Evolutionary conservation across 1,284 basidiomycete genomes (phyloP).

Genomic region (Tausonia pullulans): DNA sequence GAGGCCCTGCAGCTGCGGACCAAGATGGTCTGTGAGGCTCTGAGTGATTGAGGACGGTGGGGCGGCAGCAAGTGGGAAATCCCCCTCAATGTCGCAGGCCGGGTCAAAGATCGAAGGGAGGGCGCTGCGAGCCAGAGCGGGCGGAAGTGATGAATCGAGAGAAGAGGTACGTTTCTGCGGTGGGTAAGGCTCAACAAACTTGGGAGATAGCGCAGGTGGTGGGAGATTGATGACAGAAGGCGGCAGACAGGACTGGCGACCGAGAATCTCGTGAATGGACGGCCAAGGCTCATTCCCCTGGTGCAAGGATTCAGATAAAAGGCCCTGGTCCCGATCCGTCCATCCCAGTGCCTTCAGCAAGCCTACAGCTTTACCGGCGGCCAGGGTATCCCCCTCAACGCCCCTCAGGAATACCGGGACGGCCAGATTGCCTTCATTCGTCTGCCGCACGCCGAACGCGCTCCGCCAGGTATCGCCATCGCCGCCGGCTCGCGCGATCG

Average conservation of each 20-base stretch:
- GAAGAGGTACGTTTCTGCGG: neutral
- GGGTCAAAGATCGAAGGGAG: neutral
- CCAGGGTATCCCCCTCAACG: conserved; percentile 48
- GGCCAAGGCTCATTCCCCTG: conserved; percentile 23
- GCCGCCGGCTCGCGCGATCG: no score
- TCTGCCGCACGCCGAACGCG: no score
- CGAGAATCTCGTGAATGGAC: conserved; percentile 20
- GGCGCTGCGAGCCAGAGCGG: no score
- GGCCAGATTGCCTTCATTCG: conserved; percentile 20
- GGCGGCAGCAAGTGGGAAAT: no score
- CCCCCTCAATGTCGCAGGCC: neutral
- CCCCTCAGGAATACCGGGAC: conserved; percentile 52
- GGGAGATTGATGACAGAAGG: neutral
- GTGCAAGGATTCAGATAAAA: no score
- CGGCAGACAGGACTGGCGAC: neutral
- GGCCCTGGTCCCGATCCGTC: conserved; percentile 18
- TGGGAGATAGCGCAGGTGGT: neutral
- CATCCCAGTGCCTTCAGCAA: conserved; percentile 46
- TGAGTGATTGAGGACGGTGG: neutral
- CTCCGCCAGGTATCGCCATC: no score
- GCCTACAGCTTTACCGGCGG: conserved; percentile 67
- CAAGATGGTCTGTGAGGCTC: conserved; percentile 50
- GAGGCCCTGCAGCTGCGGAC: conserved; percentile 46
- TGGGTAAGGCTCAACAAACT: conserved; percentile 3
- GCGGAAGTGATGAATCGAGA: neutral